These are phyloP conservation scores for Sedum album DNA, from an alignment of 164 flowering plant species.

Conservation along the genomic window DNA sequence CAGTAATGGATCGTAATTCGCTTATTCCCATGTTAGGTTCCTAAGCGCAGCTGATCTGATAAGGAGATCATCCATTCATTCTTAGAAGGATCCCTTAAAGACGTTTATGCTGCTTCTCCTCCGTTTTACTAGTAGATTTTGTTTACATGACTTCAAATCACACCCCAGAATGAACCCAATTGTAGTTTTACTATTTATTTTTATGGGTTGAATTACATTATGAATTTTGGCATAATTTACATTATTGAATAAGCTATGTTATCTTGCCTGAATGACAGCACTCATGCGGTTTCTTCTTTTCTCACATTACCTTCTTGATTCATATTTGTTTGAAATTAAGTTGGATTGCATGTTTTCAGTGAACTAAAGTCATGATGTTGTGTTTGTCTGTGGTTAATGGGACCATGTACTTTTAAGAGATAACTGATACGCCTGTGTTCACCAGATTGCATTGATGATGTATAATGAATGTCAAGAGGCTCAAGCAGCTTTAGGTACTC, in stretches of 20 bases:
- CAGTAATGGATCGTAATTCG: conserved; percentile 3
- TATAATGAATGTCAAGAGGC: not conserved
- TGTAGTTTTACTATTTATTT: not conserved
- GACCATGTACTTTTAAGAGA: not conserved
- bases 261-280: too few relatives aligned
- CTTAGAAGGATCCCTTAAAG: not conserved
- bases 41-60: not conserved
- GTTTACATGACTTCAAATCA: not conserved
- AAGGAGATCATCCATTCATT: conserved; percentile 3
- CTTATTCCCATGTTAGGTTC: conserved; percentile 4
- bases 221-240: not conserved
- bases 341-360: not conserved
- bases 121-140: not conserved
- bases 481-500: not conserved
- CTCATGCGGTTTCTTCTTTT: too few relatives aligned
- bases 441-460: conserved; percentile 2
- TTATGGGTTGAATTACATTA: not conserved
- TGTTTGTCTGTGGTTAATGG: not conserved
- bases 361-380: not conserved
- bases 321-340: not conserved
- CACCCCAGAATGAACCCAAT: not conserved
- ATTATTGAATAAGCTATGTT: not conserved
- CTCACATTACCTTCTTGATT: too few relatives aligned
- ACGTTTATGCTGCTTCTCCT: not conserved
- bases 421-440: not conserved